Conservation (phyloP, 352 stramenopile genomes). For the Phytophthora lateralis region DNA sequence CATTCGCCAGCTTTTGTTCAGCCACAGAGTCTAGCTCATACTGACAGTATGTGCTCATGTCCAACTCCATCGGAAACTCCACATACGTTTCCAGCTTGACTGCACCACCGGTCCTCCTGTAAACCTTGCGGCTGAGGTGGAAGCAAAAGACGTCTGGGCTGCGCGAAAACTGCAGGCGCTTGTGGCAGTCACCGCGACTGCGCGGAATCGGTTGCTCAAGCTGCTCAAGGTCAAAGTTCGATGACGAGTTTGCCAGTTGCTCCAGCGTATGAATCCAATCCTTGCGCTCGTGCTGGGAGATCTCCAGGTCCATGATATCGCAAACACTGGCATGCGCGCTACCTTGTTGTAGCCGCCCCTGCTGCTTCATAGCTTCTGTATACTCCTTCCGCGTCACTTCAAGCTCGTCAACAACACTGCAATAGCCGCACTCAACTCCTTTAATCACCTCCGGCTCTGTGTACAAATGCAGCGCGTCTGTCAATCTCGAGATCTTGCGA, state of each 20-base stretch:
- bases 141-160: slow-evolving; percentile 87
- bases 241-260: slow-evolving; percentile 37
- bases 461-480: slow-evolving; percentile 66
- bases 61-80: slow-evolving; percentile 77
- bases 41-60: slow-evolving; percentile 79
- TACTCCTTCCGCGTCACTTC: slow-evolving; percentile 44
- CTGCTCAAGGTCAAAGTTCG: slow-evolving; percentile 43
- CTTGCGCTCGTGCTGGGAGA: slow-evolving; percentile 63
- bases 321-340: not conserved
- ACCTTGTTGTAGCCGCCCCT: slow-evolving; percentile 8
- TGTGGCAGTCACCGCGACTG: slow-evolving; percentile 58
- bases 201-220: slow-evolving; percentile 43
- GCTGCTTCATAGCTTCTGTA: slow-evolving; percentile 23
- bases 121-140: slow-evolving; percentile 90
- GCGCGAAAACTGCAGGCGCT: slow-evolving; percentile 79
- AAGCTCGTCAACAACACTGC: slow-evolving; percentile 65
- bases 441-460: slow-evolving; percentile 73
- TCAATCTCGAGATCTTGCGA: slow-evolving; percentile 46
- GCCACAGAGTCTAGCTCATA: slow-evolving; percentile 51
- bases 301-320: slow-evolving; percentile 56
- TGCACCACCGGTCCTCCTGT: slow-evolving; percentile 62
- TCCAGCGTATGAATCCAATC: slow-evolving; percentile 72
- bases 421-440: slow-evolving; percentile 78
- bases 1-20: slow-evolving; percentile 31
- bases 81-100: slow-evolving; percentile 84